Base-by-base conservation (phyloP, 257 asterid genomes). In the Lithospermum erythrorhizon region DNA sequence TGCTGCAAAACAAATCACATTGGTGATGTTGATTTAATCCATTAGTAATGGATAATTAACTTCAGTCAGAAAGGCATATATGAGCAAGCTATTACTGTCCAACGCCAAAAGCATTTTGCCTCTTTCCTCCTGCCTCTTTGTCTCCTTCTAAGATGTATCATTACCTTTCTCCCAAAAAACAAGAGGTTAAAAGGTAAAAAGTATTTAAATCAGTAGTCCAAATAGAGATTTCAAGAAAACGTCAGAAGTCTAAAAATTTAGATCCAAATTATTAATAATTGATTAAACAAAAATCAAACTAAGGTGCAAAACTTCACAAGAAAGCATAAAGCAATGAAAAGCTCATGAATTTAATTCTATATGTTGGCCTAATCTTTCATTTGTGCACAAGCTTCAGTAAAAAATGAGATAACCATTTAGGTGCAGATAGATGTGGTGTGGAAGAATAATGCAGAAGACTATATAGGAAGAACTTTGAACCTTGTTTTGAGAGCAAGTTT, bases 91-190 rank as follows among this genome's bases (percentile, higher is more conserved):
- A 67, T 29, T 68, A 89, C 99, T 85, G 65, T 85, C 96, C 57
- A 93, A 62, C 64, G 97, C 99, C n/a, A n/a, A n/a, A n/a, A 30
- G 95, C 97, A 64, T 70, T 81, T 83, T 78, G 99, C 96, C 81
- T 93, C n/a, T 93, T 65, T 89, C 91, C 78, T 80, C 95, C 70
- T 93, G 97, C 73, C 95, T 78, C 69, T 83, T 93, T 78, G 68
- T 85, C 70, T 75, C 78, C 65, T 80, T 89, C 59, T 94, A 81
- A 1, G 97, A 76, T 78, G 19, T n/a, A 96, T 87, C 94, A 84
- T 83, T 59, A 89, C 74, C 80, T 83, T n/a, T 93, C 81, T 89
- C 99, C 81, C 99, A 65, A 58, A 51, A 65, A n/a, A 65, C 17
- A 66, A 41, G 4, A 14, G 49, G 49, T 41, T 41, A 41, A 14